Base-by-base conservation (phyloP, 2,329 filamentous ascomycete genomes). In the Sclerotinia minor region DNA sequence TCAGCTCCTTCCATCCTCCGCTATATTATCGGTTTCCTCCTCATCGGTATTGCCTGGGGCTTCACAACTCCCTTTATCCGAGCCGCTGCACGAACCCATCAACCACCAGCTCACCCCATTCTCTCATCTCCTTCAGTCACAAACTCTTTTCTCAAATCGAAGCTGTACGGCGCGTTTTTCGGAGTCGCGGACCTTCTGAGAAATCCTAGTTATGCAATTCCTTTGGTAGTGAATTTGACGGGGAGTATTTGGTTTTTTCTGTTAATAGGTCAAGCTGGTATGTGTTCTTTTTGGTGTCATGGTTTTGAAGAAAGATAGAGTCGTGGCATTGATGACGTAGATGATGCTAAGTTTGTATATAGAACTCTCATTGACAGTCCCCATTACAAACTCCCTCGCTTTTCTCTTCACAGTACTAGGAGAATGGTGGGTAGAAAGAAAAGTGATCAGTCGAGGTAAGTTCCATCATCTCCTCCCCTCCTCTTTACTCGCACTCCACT, bases 171-270 rank as follows among this genome's bases (percentile, higher is more conserved):
- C 1, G 83, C 89, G 9, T 86, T 90, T 75, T 95, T 92, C 77
- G 89, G 88, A 4, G 91, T 94, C 0, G 75, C 88, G 17, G 94
- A 97, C 76, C 81, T 97, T 68, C 79, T 98, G 64, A 83, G 85
- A 68, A 93, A 93, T 73, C 94, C 94, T 47, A 85, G 87, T 24
- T 98, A 98, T 79, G 91, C 92, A 7, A 80, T 96, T 35, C 94
- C 94, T 26, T 79, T 98, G 73, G 80, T 97, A 64, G 80, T 97
- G 68, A 98, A 98, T 77, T 80, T 98, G 65, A 97, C 94, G 3
- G 94, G 94, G 41, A 96, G 92, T 76, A 85, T 97, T 67, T 98
- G 94, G 94, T 98, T 98, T 80, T 98, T 98, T 75, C 80, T 98
- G 73, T 82, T 98, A 72, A 94, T 98, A 79, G 94, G 94, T 8